Percentiles rank a stretch among this genome's conserved stretches.
Evolutionary conservation across 2,329 filamentous ascomycete species (phyloP).

Genomic region (Phialophora expanda): DNA sequence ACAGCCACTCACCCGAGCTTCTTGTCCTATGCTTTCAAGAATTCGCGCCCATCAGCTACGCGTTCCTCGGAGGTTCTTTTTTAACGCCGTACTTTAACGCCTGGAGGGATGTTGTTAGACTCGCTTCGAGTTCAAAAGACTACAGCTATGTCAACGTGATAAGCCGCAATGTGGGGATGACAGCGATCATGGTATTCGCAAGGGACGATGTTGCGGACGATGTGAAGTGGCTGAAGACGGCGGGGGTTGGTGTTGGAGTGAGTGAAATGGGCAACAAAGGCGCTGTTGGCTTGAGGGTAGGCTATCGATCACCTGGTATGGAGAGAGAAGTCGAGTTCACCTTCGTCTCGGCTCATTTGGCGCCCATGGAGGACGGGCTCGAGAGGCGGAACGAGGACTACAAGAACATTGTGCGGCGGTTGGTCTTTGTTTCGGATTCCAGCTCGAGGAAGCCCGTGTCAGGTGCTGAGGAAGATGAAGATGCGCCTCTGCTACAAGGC

Average conservation of each 20-base stretch:
- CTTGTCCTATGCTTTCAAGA: conserved; percentile 80
- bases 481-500: conserved; percentile 42
- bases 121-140: conserved; percentile 53
- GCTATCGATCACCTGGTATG: conserved; percentile 47
- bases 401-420: conserved; percentile 77
- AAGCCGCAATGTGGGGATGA: conserved; percentile 82
- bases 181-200: conserved; percentile 83
- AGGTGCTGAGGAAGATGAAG: conserved; percentile 50
- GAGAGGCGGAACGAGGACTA: conserved; percentile 83
- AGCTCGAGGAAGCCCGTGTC: conserved; percentile 16
- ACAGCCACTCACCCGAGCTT: conserved; percentile 65
- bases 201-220: conserved; percentile 62
- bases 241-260: conserved; percentile 81
- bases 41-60: conserved; percentile 79
- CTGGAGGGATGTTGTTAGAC: conserved; percentile 72
- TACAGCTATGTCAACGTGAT: conserved; percentile 70
- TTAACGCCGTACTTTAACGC: conserved; percentile 75
- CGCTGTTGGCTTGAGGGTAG: conserved; percentile 77
- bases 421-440: conserved; percentile 67
- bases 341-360: conserved; percentile 86
- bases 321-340: conserved; percentile 61
- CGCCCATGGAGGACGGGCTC: conserved; percentile 81
- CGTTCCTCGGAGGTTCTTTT: conserved; percentile 83
- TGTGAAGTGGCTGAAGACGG: conserved; percentile 72
- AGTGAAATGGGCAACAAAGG: conserved; percentile 96